Evolutionary conservation across 805 yeast species (phyloP), one percentile per base, ranked within the genome.

Genomic region (Deakozyma indianensis): DNA sequence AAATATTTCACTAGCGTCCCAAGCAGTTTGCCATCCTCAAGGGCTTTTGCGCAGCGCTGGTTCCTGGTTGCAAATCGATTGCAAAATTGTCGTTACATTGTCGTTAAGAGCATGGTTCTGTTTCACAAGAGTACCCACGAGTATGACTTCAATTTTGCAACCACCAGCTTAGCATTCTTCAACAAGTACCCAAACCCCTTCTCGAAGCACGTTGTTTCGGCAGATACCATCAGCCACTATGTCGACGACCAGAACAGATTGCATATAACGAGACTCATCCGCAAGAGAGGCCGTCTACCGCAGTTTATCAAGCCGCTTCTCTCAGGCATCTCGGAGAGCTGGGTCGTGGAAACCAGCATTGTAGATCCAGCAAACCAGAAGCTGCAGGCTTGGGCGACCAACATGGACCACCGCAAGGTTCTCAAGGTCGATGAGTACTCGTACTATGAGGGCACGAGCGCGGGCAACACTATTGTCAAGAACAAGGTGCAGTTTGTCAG

Each of bases 231-330:
- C 15, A 77, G 77, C 27, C 65, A 74, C 44, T 60, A 66, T 48
- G 67, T 85, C 18, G 85, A 80, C 50, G 51, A 57, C 1, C 66
- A 75, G 9, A 94, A 94, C 22, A 68, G 76, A 43, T 69, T 88
- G 41, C 73, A 75, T 52, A 77, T 83, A 32, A 82, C 90, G 3
- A 72, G 90, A 52, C 66, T 88, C 35, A 77, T 88, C 41, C 74
- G 74, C 53, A 90, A 88, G 59, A 67, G 74, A 3, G 96, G 96
- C 1, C 71, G 85, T 52, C 66, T 88, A 32, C 96, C 96, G 3
- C 61, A 67, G 29, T 86, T 92, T 77, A 76, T 83, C 23, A 74
- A 71, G 52, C 90, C 90, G 2, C 74, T 86, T 45, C 60, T 87
- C 48, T 88, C 90, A 1, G 68, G 71, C 42, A 75, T 77, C 22